Conservation (phyloP, 768 basidiomycete genomes). For the Tephrocybe sp. region DNA sequence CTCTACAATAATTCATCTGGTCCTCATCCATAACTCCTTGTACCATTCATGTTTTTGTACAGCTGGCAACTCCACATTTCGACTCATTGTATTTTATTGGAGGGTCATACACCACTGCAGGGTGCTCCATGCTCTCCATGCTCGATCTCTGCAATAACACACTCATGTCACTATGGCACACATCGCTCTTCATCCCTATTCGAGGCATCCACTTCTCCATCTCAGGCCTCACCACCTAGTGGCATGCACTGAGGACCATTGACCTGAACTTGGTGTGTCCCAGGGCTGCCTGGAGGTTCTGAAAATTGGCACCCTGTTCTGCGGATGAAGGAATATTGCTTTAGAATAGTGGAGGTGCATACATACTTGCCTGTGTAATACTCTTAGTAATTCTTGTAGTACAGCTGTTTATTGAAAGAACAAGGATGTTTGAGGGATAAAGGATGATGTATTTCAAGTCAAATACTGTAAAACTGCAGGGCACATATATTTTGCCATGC, state of each 20-base stretch:
- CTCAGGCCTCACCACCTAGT: slow-evolving; percentile 93
- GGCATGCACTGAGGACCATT: slow-evolving; percentile 76
- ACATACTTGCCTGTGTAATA: too few relatives aligned
- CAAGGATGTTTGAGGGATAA: too few relatives aligned
- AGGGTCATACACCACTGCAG: slow-evolving; percentile 87
- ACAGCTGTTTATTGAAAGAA: too few relatives aligned
- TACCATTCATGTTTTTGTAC: slow-evolving; percentile 83
- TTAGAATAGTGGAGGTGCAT: too few relatives aligned
- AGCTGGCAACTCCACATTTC: slow-evolving; percentile 99
- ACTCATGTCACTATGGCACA: slow-evolving; percentile 82
- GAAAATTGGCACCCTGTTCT: too few relatives aligned
- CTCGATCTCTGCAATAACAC: slow-evolving; percentile 78
- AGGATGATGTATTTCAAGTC: too few relatives aligned
- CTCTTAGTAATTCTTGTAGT: too few relatives aligned
- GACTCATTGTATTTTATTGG: slow-evolving; percentile 89
- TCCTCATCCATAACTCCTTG: slow-evolving; percentile 77
- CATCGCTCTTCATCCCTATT: slow-evolving; percentile 72
- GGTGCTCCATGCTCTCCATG: slow-evolving; percentile 91
- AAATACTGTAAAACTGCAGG: too few relatives aligned
- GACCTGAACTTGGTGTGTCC: slow-evolving; percentile 74
- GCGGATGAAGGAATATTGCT: too few relatives aligned
- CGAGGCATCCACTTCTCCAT: slow-evolving; percentile 80
- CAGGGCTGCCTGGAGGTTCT: slow-evolving; percentile 73
- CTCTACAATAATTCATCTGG: slow-evolving; percentile 35
- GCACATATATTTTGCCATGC: too few relatives aligned